These are phyloP conservation scores for Cornus kousa DNA, from an alignment of 148 eudicot species.

Conservation along the genomic window DNA sequence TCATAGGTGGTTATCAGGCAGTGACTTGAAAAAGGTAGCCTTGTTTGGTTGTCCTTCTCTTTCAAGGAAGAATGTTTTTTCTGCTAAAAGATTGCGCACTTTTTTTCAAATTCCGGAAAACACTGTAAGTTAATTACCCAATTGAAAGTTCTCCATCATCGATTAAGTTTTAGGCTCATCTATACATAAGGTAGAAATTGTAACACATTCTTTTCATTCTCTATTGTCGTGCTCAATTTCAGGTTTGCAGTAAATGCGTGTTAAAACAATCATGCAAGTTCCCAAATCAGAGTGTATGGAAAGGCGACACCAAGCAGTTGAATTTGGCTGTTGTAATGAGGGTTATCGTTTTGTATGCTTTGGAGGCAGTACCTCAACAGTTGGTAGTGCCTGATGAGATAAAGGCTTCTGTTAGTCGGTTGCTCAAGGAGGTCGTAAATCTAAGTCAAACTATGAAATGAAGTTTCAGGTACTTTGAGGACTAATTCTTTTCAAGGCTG, in stretches of 20 bases:
- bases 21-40: constrained; percentile 70
- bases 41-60: constrained; percentile 76
- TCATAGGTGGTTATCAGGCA: constrained; percentile 68
- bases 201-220: background rate
- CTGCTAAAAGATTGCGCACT: constrained; percentile 63
- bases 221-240: constrained; percentile 6
- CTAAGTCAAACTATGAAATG: constrained; percentile 31
- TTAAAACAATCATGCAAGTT: constrained; percentile 60
- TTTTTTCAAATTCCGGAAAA: constrained; percentile 56
- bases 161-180: background rate
- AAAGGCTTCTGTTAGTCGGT: constrained; percentile 48
- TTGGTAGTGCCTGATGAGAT: constrained; percentile 54
- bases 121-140: constrained; percentile 35
- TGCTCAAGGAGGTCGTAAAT: constrained; percentile 50
- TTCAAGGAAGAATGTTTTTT: constrained; percentile 39
- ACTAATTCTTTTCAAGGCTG: background rate
- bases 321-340: constrained; percentile 52
- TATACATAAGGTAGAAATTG: background rate
- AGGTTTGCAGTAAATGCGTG: constrained; percentile 69
- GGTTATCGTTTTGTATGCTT: constrained; percentile 54
- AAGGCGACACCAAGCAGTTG: constrained; percentile 30
- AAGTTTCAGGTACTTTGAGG: background rate
- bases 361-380: constrained; percentile 51
- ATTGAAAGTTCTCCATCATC: background rate
- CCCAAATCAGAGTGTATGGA: constrained; percentile 42